Evolutionary conservation across 2,329 filamentous ascomycete genomes (phyloP).

Genomic region (Rutstroemia sp.): DNA sequence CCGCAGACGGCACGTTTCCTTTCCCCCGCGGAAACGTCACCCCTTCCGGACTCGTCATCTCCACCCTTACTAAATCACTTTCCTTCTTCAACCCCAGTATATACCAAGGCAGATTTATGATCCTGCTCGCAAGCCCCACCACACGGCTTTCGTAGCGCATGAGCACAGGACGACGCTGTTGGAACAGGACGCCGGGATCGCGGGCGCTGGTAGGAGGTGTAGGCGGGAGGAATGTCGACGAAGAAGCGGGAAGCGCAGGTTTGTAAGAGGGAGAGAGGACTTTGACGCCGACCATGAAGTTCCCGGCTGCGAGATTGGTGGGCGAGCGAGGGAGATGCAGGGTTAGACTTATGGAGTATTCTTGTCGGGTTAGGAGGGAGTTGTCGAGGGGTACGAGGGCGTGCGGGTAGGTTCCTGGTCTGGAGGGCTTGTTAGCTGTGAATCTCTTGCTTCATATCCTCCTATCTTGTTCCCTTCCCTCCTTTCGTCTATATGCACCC

Average conservation of each 20-base stretch:
- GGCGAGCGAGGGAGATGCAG: conserved; percentile 73
- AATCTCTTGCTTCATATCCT: not conserved
- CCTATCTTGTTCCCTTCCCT: no score
- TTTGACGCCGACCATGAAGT: conserved; percentile 87
- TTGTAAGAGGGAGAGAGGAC: conserved; percentile 47
- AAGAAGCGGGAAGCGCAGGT: conserved; percentile 15
- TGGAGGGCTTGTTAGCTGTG: conserved; percentile 17
- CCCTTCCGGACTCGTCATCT: conserved; percentile 58
- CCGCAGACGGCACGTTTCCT: conserved; percentile 39
- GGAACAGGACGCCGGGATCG: conserved; percentile 41
- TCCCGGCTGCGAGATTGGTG: conserved; percentile 68
- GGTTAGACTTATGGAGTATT: conserved; percentile 75
- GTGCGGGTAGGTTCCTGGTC: conserved; percentile 32
- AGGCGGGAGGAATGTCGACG: not conserved
- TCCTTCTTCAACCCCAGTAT: conserved; percentile 59
- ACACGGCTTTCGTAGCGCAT: conserved; percentile 69
- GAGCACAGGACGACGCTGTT: conserved; percentile 66
- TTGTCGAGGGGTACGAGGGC: conserved; percentile 27
- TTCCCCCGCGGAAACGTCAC: conserved; percentile 49
- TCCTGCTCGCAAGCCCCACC: conserved; percentile 51
- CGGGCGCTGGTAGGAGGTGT: not conserved
- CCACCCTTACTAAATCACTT: conserved; percentile 54
- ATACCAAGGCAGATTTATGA: conserved; percentile 62
- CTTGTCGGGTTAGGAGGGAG: conserved; percentile 61
- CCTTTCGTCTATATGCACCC: not conserved